Evolutionary conservation across 2,329 filamentous ascomycete genomes (phyloP).

Genomic region (Chalaropsis ovoidea): DNA sequence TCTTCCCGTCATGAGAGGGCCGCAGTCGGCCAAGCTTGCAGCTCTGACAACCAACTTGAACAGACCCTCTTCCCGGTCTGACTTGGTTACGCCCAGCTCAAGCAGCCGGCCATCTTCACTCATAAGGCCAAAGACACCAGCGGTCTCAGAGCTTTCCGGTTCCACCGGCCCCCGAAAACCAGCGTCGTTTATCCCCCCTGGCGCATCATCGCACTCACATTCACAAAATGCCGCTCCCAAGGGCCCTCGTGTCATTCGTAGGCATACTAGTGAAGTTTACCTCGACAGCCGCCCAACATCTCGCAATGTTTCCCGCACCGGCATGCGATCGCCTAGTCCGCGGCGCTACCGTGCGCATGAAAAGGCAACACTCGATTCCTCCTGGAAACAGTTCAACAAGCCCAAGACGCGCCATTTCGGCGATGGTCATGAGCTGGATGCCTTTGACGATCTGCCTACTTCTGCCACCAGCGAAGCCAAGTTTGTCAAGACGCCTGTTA

Average conservation of each 20-base stretch:
- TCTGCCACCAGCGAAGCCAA: slow-evolving; percentile 71
- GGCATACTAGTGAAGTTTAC: slow-evolving; percentile 69
- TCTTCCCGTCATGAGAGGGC: slow-evolving; percentile 46
- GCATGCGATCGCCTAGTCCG: slow-evolving; percentile 52
- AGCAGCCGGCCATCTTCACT: slow-evolving; percentile 27
- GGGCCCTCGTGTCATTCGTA: slow-evolving; percentile 56
- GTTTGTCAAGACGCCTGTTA: slow-evolving; percentile 69
- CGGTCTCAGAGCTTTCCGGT: slow-evolving; percentile 42
- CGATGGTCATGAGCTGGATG: slow-evolving; percentile 83
- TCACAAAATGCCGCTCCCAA: slow-evolving; percentile 72
- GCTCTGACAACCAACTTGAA: slow-evolving; percentile 43
- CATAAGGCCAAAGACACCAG: slow-evolving; percentile 59
- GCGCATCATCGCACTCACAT: slow-evolving; percentile 60
- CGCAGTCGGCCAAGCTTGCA: slow-evolving; percentile 41
- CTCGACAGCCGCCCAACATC: slow-evolving; percentile 49
- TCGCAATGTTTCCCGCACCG: slow-evolving; percentile 47
- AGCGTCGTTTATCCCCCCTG: slow-evolving; percentile 62
- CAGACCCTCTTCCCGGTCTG: slow-evolving; percentile 38
- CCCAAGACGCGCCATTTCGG: slow-evolving; percentile 51
- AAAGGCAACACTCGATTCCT: slow-evolving; percentile 26
- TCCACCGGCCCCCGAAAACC: slow-evolving; percentile 41
- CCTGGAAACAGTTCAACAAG: slow-evolving; percentile 27
- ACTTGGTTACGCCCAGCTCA: slow-evolving; percentile 13
- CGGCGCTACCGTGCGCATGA: slow-evolving; percentile 34
- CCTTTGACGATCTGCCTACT: slow-evolving; percentile 89